These are phyloP conservation scores for Teunomyces funiuensis DNA, from an alignment of 805 yeast genomes.

Conservation along the genomic window DNA sequence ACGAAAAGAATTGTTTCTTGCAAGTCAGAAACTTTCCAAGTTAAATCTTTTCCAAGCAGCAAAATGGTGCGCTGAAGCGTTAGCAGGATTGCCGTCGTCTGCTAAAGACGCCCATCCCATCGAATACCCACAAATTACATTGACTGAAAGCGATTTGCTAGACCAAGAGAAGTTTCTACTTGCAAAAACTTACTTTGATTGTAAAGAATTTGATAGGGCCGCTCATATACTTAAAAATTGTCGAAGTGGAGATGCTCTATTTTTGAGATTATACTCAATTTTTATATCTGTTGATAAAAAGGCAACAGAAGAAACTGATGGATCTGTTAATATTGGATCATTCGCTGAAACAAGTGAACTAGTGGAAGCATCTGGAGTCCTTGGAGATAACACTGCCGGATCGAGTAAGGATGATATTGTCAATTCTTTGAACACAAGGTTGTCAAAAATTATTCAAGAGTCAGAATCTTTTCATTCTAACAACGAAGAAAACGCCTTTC, in stretches of 20 bases:
- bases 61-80: constrained; percentile 83
- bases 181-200: constrained; percentile 74
- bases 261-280: constrained; percentile 66
- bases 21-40: constrained; percentile 44
- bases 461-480: constrained; percentile 32
- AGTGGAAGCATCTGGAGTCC: constrained; percentile 14
- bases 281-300: constrained; percentile 77
- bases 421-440: constrained; percentile 25
- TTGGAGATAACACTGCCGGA: neutral
- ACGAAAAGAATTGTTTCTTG: constrained; percentile 26
- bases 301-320: constrained; percentile 69
- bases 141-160: neutral
- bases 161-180: constrained; percentile 50
- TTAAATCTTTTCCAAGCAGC: constrained; percentile 68
- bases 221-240: constrained; percentile 56
- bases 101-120: constrained; percentile 10
- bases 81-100: constrained; percentile 52
- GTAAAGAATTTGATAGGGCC: constrained; percentile 83
- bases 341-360: constrained; percentile 16
- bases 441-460: constrained; percentile 39
- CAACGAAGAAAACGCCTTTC: constrained; percentile 47
- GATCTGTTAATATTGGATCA: constrained; percentile 48
- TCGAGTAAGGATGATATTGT: constrained; percentile 12
- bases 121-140: neutral
- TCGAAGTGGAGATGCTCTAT: constrained; percentile 50